Evolutionary conservation across 352 stramenopile species (phyloP).

Genomic region (Pythium rhizo-oryzae): DNA sequence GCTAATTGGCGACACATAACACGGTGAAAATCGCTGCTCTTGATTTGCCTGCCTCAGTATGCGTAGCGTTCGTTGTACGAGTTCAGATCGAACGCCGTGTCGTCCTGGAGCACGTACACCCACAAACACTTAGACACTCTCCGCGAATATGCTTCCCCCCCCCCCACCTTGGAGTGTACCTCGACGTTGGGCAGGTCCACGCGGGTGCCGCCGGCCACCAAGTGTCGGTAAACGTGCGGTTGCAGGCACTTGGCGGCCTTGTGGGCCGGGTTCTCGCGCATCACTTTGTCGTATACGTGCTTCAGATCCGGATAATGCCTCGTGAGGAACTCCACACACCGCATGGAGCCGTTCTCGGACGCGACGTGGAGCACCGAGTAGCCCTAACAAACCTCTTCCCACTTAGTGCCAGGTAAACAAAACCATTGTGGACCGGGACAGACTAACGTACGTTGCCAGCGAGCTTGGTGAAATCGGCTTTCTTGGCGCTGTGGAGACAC

Average conservation of each 20-base stretch:
- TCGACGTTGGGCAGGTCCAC: slow-evolving; percentile 64
- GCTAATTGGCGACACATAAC: too few species aligned
- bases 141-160: too few species aligned
- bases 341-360: slow-evolving; percentile 41
- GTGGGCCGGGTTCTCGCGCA: slow-evolving; percentile 59
- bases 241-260: slow-evolving; percentile 62
- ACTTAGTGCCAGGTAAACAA: neutral
- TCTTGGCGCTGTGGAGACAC: slow-evolving; percentile 37
- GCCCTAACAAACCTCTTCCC: slow-evolving; percentile 32
- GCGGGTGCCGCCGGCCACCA: slow-evolving; percentile 36
- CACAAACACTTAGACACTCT: too few species aligned
- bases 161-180: too few species aligned
- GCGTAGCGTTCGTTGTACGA: slow-evolving; percentile 7
- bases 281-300: slow-evolving; percentile 38
- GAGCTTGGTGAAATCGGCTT: slow-evolving; percentile 50
- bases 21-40: too few species aligned
- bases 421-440: neutral
- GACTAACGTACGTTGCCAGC: slow-evolving; percentile 46
- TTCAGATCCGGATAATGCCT: slow-evolving; percentile 40
- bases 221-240: slow-evolving; percentile 40
- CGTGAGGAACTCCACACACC: slow-evolving; percentile 53
- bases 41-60: neutral
- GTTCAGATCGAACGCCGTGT: slow-evolving; percentile 6
- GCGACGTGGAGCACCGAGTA: slow-evolving; percentile 65
- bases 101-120: too few species aligned